Evolutionary conservation across 2,329 filamentous ascomycete genomes (phyloP), one percentile per base, ranked within the genome.

Genomic region (Alternaria sp.): DNA sequence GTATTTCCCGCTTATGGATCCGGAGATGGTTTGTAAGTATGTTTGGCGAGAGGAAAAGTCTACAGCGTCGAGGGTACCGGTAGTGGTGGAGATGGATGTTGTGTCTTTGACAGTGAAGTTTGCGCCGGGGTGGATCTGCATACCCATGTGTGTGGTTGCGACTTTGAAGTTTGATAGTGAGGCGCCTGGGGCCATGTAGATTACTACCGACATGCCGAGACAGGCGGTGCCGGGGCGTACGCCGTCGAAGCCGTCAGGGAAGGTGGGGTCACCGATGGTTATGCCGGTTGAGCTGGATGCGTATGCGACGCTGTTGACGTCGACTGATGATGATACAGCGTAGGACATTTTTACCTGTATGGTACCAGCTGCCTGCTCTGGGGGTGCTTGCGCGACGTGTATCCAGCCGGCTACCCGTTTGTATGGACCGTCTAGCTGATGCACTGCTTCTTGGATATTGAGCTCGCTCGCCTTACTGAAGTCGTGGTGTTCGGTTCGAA

Each of bases 1-100:
- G 64, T 79, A 82, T 11, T 67, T 73, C 1, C 81, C 81, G 46
- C 69, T 78, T 44, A 83, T 78, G 18, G 76, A 77, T 7, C 80
- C 80, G 0, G 79, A 78, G 5, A 74, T 74, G 6, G 78, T 75
- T 24, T 78, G 69, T 11, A 83, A 75, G 18, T 70, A 66, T n/a
- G 77, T 81, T 52, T 79, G 70, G 12, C 78, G 76, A 2, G 78
- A 79, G 48, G 73, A 68, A 56, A 79, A 71, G 5, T 73, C 60
- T 7, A 75, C 59, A 2, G 75, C 64, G 30, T 80, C 78, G 11
- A 75, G 64, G 4, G 75, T 74, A 5, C 78, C 74, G 14, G 72
- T 76, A 11, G 78, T 75, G 11, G 75, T 69, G 0, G 76, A 71
- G 26, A 78, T 76, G 11, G 66, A 63, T 1, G 75, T 76, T 54